These are phyloP conservation scores for Tillandsia fasciculata DNA, from an alignment of 176 grass and related monocot species.

Conservation along the genomic window DNA sequence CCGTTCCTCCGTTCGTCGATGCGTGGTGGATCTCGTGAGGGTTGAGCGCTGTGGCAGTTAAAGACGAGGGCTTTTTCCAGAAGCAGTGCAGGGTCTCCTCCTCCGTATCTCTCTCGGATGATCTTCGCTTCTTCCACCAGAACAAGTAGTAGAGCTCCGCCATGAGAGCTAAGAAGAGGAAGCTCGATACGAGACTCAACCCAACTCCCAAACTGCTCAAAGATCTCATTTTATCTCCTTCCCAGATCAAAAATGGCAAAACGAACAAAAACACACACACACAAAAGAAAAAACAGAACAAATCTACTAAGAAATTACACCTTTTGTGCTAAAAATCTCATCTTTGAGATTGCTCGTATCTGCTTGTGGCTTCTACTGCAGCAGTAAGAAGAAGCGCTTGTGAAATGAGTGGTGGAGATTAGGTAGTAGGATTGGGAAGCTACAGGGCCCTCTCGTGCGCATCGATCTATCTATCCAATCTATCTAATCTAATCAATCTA, in stretches of 20 bases:
- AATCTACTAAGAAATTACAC: no score
- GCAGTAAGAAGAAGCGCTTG: no score
- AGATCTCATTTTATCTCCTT: slow-evolving; percentile 34
- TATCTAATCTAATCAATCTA: no score
- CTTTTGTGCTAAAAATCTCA: no score
- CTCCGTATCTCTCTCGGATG: slow-evolving; percentile 22
- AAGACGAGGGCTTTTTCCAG: slow-evolving; percentile 48
- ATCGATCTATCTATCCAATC: no score
- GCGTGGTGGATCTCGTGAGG: slow-evolving; percentile 13
- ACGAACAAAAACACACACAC: neutral
- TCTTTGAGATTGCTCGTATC: no score
- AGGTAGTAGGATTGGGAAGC: no score
- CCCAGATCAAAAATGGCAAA: neutral
- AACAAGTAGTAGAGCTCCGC: slow-evolving; percentile 88
- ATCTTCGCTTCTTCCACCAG: slow-evolving; percentile 55
- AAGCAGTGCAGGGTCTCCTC: slow-evolving; percentile 39
- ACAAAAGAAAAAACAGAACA: neutral
- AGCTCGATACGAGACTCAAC: slow-evolving; percentile 46
- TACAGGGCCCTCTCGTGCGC: no score
- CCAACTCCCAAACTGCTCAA: slow-evolving; percentile 50
- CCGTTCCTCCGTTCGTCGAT: neutral
- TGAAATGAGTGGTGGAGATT: no score
- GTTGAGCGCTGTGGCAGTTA: slow-evolving; percentile 25
- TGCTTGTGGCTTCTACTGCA: no score
- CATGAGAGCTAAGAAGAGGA: slow-evolving; percentile 64